Evolutionary conservation across 1,284 basidiomycete genomes (phyloP).

Genomic region (Tilletiopsis washingtonensis): DNA sequence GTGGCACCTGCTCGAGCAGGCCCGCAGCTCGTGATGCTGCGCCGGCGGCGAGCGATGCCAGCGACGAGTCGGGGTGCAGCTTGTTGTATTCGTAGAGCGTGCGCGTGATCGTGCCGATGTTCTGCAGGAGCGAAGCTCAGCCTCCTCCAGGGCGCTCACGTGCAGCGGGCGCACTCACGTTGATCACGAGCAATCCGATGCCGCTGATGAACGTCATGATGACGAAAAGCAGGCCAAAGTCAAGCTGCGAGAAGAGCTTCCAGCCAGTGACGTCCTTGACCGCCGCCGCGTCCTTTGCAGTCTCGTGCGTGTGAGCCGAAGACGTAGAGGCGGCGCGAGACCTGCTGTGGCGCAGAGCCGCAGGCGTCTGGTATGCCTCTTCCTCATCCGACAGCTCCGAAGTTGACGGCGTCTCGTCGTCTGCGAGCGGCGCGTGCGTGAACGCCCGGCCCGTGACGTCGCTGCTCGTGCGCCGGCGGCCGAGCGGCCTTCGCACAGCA

Average conservation of each 20-base stretch:
- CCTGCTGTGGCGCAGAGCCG: too few relatives aligned
- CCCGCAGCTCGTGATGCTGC: too few relatives aligned
- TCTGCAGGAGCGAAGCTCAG: slow-evolving; percentile 80
- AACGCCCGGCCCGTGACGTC: slow-evolving; percentile 30
- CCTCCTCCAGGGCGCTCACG: too few relatives aligned
- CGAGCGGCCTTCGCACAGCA: neutral
- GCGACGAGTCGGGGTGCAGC: neutral
- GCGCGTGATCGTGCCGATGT: slow-evolving; percentile 83
- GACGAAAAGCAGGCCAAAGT: slow-evolving; percentile 68
- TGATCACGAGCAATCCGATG: slow-evolving; percentile 86
- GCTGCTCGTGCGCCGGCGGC: slow-evolving; percentile 19
- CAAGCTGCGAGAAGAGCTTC: slow-evolving; percentile 52
- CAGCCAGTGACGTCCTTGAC: slow-evolving; percentile 55
- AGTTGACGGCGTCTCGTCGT: slow-evolving; percentile 1
- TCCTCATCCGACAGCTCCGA: slow-evolving; percentile 3
- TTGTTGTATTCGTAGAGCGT: slow-evolving; percentile 64
- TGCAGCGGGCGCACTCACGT: slow-evolving; percentile 81
- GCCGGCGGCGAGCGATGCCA: neutral
- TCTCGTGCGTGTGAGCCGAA: neutral
- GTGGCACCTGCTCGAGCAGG: too few relatives aligned
- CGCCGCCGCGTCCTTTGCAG: slow-evolving; percentile 1
- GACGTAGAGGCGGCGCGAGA: neutral
- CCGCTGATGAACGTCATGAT: slow-evolving; percentile 73
- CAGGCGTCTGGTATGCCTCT: neutral
- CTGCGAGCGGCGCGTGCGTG: slow-evolving; percentile 4